Evolutionary conservation across 2,329 filamentous ascomycete genomes (phyloP).

Genomic region (Pestalotiopsis sp.): DNA sequence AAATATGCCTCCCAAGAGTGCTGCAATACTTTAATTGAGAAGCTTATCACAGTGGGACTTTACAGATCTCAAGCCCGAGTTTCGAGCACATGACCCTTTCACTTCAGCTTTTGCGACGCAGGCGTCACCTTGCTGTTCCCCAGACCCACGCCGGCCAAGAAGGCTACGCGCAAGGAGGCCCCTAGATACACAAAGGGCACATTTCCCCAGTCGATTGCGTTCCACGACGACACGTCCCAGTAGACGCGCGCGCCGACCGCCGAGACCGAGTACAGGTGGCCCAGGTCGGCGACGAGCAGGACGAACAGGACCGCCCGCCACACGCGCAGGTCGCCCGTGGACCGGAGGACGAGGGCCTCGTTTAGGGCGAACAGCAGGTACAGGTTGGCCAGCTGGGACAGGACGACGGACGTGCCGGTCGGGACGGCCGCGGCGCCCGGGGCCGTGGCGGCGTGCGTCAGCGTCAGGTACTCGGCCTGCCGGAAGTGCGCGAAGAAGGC

Average conservation of each 20-base stretch:
- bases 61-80: too few relatives aligned
- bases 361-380: conserved; percentile 78
- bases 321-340: conserved; percentile 67
- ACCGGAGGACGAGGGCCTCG: conserved; percentile 74
- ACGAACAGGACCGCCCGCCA: conserved; percentile 70
- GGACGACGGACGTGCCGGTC: conserved; percentile 63
- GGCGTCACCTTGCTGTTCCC: conserved; percentile 20
- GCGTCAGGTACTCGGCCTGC: conserved; percentile 59
- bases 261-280: conserved; percentile 70
- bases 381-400: conserved; percentile 77
- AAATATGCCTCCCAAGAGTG: too few relatives aligned
- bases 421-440: conserved; percentile 49
- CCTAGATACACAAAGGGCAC: conserved; percentile 72
- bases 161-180: conserved; percentile 60
- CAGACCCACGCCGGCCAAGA: conserved; percentile 60
- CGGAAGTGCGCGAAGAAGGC: conserved; percentile 55
- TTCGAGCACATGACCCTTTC: background rate
- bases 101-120: conserved; percentile 18
- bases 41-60: too few relatives aligned
- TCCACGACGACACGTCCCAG: conserved; percentile 65
- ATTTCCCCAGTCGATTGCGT: conserved; percentile 69
- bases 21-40: too few relatives aligned
- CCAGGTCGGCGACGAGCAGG: conserved; percentile 74
- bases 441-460: conserved; percentile 62
- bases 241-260: conserved; percentile 64